Conservation (phyloP, 805 yeast species). For the Brettanomyces anomalus region DNA sequence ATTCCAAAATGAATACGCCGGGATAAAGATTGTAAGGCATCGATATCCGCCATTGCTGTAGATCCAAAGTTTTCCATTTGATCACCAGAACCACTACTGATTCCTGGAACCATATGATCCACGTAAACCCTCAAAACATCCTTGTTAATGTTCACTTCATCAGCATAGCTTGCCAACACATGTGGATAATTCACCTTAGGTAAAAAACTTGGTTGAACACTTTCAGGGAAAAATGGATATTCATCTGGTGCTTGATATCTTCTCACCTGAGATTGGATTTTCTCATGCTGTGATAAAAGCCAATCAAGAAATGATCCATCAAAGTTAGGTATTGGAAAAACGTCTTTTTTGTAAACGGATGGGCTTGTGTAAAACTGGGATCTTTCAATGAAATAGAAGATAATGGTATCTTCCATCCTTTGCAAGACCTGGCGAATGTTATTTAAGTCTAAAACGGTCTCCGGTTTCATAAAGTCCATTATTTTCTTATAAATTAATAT, state of each 20-base stretch:
- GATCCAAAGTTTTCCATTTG: conserved; percentile 85
- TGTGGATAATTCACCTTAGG: conserved; percentile 77
- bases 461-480: conserved; percentile 83
- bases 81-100: conserved; percentile 59
- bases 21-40: conserved; percentile 77
- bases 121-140: conserved; percentile 64
- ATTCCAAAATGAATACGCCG: conserved; percentile 94
- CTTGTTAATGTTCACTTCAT: conserved; percentile 67
- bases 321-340: conserved; percentile 54
- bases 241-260: conserved; percentile 95
- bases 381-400: conserved; percentile 86
- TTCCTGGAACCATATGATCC: conserved; percentile 62
- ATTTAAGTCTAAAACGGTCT: conserved; percentile 66
- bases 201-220: conserved; percentile 53
- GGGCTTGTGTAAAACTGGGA: conserved; percentile 77
- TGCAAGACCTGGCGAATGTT: conserved; percentile 81
- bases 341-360: conserved; percentile 56
- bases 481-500: too few relatives aligned
- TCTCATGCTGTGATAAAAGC: conserved; percentile 70
- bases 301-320: conserved; percentile 80
- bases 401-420: conserved; percentile 94
- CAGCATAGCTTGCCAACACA: conserved; percentile 64
- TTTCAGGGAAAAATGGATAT: conserved; percentile 74
- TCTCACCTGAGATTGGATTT: conserved; percentile 67
- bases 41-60: conserved; percentile 77